Base-by-base conservation (phyloP, 2,329 filamentous ascomycete species). In the Talaromyces sp. region DNA sequence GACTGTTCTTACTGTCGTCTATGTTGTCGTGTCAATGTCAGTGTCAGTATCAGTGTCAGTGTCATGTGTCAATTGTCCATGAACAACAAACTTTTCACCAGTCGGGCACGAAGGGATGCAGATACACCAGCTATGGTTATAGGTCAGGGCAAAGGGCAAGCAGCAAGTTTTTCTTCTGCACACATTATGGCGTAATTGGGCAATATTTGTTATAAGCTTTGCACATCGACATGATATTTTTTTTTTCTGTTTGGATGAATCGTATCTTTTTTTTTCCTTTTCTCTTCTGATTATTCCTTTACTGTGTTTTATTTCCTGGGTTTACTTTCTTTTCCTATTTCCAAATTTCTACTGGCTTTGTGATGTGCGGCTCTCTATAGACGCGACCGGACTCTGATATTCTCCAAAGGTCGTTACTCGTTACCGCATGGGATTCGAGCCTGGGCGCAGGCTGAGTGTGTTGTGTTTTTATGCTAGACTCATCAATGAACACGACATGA, bases 151-250 rank as follows among this genome's bases (percentile, higher is more conserved):
- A 13, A 35, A 21, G 21, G 26, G 49, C 49, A 52, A 52, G 26
- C 49, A 56, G 41, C 32, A 53, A 54, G 13, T 35, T 35, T 13
- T 38, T 50, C 26, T 62, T 65, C 46, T 65, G 62, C 65, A 66
- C 65, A 61, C 61, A 65, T 64, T 64, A 65, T 60, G 68, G 68
- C 67, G 67, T 68, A 68, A 63, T 56, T 58, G 66, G 66, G 59
- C 57, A 61, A 58, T 55, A 61, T 63, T 38, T 65, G 50, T 58
- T 35, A 58, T 63, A 62, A 60, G 59, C 63, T 59, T 38, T 63
- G 60, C 54, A 60, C 62, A 59, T 66, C 68, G 59, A 55, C 53
- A 55, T 55, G 26, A 38, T 43, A 35, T 55, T 24, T 24, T 46
- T 24, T 21, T 35, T 35, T 17, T 29, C 9, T 27, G 9, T 29